Conservation (phyloP, 2,329 filamentous ascomycete species). For the Cordyceps fumosorosea region DNA sequence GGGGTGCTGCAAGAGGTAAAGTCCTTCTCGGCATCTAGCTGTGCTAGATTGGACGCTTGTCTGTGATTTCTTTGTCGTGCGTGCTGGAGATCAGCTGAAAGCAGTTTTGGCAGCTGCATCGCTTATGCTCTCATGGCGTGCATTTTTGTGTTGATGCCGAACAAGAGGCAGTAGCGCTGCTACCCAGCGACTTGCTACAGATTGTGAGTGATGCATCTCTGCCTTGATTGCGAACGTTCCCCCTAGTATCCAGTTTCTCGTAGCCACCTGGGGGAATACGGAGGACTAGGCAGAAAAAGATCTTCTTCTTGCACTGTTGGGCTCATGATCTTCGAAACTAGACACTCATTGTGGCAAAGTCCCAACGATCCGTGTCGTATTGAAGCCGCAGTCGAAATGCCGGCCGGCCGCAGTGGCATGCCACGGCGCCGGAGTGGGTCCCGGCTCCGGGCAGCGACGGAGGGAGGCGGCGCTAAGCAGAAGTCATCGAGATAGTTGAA, state of each 20-base stretch:
- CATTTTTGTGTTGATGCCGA: no score
- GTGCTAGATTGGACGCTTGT: background rate
- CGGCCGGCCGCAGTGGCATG: background rate
- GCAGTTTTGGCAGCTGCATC: no score
- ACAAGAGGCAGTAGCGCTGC: no score
- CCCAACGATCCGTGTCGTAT: background rate
- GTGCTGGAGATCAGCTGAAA: background rate
- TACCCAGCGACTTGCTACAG: no score
- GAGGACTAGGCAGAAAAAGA: no score
- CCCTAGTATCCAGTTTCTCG: no score
- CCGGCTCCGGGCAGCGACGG: conserved; percentile 1
- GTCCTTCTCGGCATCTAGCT: background rate
- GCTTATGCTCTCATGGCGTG: no score
- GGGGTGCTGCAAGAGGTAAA: background rate
- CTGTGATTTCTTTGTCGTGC: background rate
- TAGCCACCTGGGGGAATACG: no score
- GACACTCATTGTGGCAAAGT: background rate
- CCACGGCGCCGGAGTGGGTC: conserved; percentile 6
- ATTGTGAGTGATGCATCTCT: no score
- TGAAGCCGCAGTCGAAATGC: background rate
- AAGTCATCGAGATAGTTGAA: background rate
- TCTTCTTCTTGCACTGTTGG: no score
- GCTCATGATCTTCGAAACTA: background rate
- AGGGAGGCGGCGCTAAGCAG: background rate
- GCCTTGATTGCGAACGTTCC: no score